phyloP scores from a whole-genome alignment of 495 filamentous ascomycete species.

The Coniosporium apollinis region DNA sequence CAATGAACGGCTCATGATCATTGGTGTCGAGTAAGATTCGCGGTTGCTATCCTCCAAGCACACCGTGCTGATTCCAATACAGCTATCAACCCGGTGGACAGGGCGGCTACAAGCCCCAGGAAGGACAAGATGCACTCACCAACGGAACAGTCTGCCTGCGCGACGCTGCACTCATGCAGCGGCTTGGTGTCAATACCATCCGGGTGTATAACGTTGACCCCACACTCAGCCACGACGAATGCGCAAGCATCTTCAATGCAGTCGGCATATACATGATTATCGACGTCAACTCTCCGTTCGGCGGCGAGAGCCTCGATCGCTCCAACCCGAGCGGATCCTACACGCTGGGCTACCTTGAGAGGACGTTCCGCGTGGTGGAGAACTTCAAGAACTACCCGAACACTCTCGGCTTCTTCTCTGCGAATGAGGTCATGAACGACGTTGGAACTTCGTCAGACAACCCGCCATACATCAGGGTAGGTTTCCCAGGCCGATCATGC shows the following conservation, averaged over 20 bases:
- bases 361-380: constrained; percentile 82
- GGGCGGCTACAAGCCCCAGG: constrained; percentile 50
- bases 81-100: constrained; percentile 85
- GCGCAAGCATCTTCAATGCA: constrained; percentile 80
- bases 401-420: constrained; percentile 77
- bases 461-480: constrained; percentile 43
- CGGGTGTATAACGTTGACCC: constrained; percentile 88
- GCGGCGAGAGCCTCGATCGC: constrained; percentile 58
- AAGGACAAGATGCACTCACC: constrained; percentile 54
- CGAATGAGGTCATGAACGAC: constrained; percentile 86
- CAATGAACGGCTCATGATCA: constrained; percentile 67
- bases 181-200: constrained; percentile 63
- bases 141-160: constrained; percentile 61
- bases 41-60: constrained; percentile 1
- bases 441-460: constrained; percentile 31
- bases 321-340: constrained; percentile 52
- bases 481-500: no score
- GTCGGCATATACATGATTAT: constrained; percentile 59
- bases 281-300: constrained; percentile 86
- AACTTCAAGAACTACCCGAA: constrained; percentile 91
- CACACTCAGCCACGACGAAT: constrained; percentile 68
- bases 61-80: constrained; percentile 10
- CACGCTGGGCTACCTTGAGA: constrained; percentile 54
- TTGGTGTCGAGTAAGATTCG: constrained; percentile 56
- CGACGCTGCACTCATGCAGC: constrained; percentile 85